Percentiles rank a stretch among this genome's conserved stretches.
These are phyloP conservation scores for Strigomonas galati DNA, from an alignment of 208 protist species.

Conservation along the genomic window DNA sequence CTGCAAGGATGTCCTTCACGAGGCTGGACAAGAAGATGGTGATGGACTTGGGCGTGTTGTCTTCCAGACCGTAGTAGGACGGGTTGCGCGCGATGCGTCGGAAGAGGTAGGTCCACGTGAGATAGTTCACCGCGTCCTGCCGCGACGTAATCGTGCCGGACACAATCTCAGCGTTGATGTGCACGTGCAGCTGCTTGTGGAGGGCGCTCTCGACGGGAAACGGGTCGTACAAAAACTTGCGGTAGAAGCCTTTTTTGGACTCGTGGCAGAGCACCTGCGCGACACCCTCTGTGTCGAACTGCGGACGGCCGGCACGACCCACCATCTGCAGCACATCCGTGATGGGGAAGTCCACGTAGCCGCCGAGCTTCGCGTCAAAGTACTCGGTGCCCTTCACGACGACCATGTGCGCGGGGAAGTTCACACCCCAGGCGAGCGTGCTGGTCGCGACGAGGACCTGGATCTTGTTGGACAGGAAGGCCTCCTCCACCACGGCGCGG, in stretches of 20 bases:
- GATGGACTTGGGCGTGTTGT: constrained; percentile 80
- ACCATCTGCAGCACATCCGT: constrained; percentile 99
- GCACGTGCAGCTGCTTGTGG: constrained; percentile 94
- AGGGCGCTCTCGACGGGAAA: constrained; percentile 99
- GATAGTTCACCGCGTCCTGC: constrained; percentile 97
- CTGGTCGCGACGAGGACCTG: constrained; percentile 98
- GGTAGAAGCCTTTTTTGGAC: constrained; percentile 99
- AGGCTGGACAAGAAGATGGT: constrained; percentile 84
- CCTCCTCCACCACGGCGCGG: constrained; percentile 89
- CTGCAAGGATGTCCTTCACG: constrained; percentile 75
- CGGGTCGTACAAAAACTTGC: constrained; percentile 99
- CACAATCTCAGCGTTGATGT: constrained; percentile 99
- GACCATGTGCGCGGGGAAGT: constrained; percentile 99
- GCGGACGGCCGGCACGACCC: constrained; percentile 97
- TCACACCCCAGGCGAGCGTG: constrained; percentile 99
- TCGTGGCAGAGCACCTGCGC: constrained; percentile 97
- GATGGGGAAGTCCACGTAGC: constrained; percentile 99
- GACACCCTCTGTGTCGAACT: constrained; percentile 95
- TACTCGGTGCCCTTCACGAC: constrained; percentile 99
- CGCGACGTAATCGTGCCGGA: constrained; percentile 92
- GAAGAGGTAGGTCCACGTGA: constrained; percentile 99
- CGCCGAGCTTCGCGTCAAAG: constrained; percentile 96
- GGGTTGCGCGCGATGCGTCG: constrained; percentile 96
- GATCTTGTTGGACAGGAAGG: constrained; percentile 94
- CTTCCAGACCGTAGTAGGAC: constrained; percentile 98